phyloP scores from a whole-genome alignment of 2,329 filamentous ascomycete species.

The Sodiomyces alkalinus region DNA sequence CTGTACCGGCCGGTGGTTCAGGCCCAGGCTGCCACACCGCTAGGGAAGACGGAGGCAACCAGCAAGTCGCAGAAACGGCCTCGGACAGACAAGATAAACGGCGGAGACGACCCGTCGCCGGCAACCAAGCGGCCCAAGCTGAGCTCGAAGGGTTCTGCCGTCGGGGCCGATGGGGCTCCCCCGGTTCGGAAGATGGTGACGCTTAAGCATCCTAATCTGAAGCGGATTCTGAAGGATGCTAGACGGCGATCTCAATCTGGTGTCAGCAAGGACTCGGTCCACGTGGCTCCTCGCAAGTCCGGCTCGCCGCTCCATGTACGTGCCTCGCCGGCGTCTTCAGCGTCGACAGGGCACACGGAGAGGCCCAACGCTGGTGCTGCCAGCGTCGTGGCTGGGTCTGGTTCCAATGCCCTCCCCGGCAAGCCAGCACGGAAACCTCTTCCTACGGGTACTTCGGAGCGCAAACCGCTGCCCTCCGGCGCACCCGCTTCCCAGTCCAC shows the following conservation, averaged over 20 bases:
- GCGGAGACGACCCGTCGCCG: slow-evolving; percentile 16
- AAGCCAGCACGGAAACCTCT: slow-evolving; percentile 22
- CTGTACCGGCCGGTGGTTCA: neutral
- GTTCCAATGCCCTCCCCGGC: too few species aligned
- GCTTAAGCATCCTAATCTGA: slow-evolving; percentile 18
- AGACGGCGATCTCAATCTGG: slow-evolving; percentile 1
- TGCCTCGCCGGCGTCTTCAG: slow-evolving; percentile 13
- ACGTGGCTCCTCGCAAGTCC: slow-evolving; percentile 5
- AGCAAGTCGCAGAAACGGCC: slow-evolving; percentile 18
- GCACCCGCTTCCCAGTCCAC: slow-evolving; percentile 1
- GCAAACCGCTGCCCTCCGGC: slow-evolving; percentile 16
- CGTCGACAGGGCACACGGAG: too few species aligned
- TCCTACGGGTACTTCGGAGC: slow-evolving; percentile 13
- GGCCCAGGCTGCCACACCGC: neutral
- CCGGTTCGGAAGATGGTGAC: slow-evolving; percentile 20
- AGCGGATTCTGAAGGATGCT: slow-evolving; percentile 16
- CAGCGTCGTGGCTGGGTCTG: slow-evolving; percentile 16
- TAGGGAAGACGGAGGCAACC: slow-evolving; percentile 5
- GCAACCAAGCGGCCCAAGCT: slow-evolving; percentile 23
- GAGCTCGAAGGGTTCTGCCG: slow-evolving; percentile 11
- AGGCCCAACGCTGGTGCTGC: slow-evolving; percentile 8
- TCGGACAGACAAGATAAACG: slow-evolving; percentile 21
- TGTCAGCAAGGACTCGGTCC: slow-evolving; percentile 4
- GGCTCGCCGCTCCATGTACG: slow-evolving; percentile 4
- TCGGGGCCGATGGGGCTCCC: slow-evolving; percentile 9